phyloP scores from a whole-genome alignment of 257 asterid genomes.

The Misopates orontium region DNA sequence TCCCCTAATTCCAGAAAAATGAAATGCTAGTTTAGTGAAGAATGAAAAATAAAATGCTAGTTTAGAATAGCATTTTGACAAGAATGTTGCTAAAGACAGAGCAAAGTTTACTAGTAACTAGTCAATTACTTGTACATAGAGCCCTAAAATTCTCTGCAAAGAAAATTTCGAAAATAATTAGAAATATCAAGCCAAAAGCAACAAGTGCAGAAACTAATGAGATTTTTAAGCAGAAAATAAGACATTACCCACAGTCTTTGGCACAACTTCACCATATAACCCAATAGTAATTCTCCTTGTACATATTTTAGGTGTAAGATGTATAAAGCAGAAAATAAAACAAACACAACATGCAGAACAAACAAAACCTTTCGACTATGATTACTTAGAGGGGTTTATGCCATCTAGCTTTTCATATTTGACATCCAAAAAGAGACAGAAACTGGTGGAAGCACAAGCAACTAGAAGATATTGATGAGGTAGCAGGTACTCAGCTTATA shows the following conservation, averaged over 20 bases:
- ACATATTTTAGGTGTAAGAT: constrained; percentile 24
- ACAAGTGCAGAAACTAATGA: constrained; percentile 3
- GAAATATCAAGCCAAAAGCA: constrained; percentile 11
- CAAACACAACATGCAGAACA: constrained; percentile 2
- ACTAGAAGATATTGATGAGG: background rate
- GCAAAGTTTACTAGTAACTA: too few relatives aligned
- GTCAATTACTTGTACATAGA: constrained; percentile 94
- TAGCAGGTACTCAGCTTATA: background rate
- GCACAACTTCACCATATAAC: constrained; percentile 85
- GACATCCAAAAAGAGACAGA: background rate
- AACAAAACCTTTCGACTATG: background rate
- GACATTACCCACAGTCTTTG: constrained; percentile 87
- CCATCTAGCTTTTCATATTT: background rate
- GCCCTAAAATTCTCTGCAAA: constrained; percentile 94
- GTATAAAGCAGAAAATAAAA: background rate
- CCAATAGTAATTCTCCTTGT: constrained; percentile 93
- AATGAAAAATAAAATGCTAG: constrained; percentile 8
- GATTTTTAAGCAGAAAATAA: constrained; percentile 23
- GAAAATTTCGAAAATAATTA: constrained; percentile 27
- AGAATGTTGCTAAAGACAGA: background rate
- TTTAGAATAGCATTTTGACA: background rate
- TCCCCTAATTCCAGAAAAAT: constrained; percentile 61
- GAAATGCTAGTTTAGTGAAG: constrained; percentile 11
- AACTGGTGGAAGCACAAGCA: background rate
- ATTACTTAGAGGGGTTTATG: constrained; percentile 3